These are phyloP conservation scores for Ustilago lituana DNA, from an alignment of 1,284 basidiomycete genomes.

Conservation along the genomic window DNA sequence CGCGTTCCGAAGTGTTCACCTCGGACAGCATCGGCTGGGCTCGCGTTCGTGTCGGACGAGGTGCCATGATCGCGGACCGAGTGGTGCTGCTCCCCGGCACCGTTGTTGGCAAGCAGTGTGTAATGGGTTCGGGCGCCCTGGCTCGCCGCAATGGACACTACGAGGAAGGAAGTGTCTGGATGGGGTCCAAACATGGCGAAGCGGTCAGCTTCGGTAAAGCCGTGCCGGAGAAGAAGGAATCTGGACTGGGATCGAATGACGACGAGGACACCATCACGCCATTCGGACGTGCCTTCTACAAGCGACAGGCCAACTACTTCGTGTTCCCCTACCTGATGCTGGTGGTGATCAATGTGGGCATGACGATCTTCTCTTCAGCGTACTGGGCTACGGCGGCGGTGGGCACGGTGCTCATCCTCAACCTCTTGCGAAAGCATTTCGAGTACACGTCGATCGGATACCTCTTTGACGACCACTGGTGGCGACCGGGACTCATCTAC, in stretches of 20 bases:
- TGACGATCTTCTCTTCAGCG: slow-evolving; percentile 61
- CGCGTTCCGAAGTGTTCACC: slow-evolving; percentile 66
- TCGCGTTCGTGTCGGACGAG: slow-evolving; percentile 64
- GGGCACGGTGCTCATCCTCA: slow-evolving; percentile 61
- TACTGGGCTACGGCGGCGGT: slow-evolving; percentile 67
- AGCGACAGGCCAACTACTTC: slow-evolving; percentile 66
- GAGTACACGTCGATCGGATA: slow-evolving; percentile 36
- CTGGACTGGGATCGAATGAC: slow-evolving; percentile 17
- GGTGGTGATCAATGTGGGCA: slow-evolving; percentile 63
- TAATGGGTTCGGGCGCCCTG: slow-evolving; percentile 67
- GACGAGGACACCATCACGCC: slow-evolving; percentile 65
- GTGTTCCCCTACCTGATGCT: slow-evolving; percentile 66
- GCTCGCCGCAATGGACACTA: slow-evolving; percentile 65
- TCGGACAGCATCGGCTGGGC: slow-evolving; percentile 67
- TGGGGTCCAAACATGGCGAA: slow-evolving; percentile 67
- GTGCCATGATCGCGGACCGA: slow-evolving; percentile 67
- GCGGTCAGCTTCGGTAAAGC: slow-evolving; percentile 66
- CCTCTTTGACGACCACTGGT: slow-evolving; percentile 66
- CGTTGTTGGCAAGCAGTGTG: slow-evolving; percentile 65
- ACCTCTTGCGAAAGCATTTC: slow-evolving; percentile 55
- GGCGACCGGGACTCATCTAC: slow-evolving; percentile 64
- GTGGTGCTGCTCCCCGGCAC: slow-evolving; percentile 65
- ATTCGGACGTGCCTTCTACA: slow-evolving; percentile 66
- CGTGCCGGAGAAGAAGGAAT: slow-evolving; percentile 52
- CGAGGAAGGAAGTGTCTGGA: slow-evolving; percentile 67